A percentile compares a stretch with the other conserved stretches of the same genome.
These are phyloP conservation scores for Parastagonospora nodorum DNA, from an alignment of 2,329 filamentous ascomycete genomes.

Conservation along the genomic window DNA sequence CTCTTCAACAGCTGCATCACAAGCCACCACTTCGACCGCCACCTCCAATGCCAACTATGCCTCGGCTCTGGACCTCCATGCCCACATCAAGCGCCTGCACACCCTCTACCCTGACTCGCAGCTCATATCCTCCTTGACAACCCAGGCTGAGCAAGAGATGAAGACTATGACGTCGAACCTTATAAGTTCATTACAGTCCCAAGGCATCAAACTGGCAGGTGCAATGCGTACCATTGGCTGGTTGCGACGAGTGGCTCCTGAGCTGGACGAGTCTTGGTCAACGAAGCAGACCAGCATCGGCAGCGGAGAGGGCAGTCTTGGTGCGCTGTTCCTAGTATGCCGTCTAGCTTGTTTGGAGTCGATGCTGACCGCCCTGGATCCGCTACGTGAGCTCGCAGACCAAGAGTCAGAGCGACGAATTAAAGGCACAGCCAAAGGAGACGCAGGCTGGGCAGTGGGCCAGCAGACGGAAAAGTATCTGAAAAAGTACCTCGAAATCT, in stretches of 20 bases:
- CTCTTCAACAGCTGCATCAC: conserved; percentile 56
- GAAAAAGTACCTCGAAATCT: conserved; percentile 96
- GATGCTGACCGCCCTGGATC: conserved; percentile 82
- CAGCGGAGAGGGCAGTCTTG: conserved; percentile 68
- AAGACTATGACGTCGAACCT: conserved; percentile 86
- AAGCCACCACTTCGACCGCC: conserved; percentile 42
- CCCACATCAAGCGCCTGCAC: conserved; percentile 88
- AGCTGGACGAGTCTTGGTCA: conserved; percentile 62
- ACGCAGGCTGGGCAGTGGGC: conserved; percentile 68
- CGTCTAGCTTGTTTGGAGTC: conserved; percentile 77
- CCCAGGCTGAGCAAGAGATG: conserved; percentile 85
- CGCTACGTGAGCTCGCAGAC: conserved; percentile 85
- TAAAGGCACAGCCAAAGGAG: conserved; percentile 33
- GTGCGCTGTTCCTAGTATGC: conserved; percentile 85
- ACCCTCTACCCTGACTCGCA: conserved; percentile 80
- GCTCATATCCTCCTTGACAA: conserved; percentile 72
- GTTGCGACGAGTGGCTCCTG: conserved; percentile 84
- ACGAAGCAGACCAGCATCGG: conserved; percentile 36
- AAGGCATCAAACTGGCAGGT: conserved; percentile 82
- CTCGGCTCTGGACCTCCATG: conserved; percentile 85
- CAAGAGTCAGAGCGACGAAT: conserved; percentile 68
- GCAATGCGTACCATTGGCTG: conserved; percentile 91
- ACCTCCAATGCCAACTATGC: conserved; percentile 73
- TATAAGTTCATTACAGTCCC: conserved; percentile 74
- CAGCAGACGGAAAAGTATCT: conserved; percentile 94